A percentile compares a stretch with the other conserved stretches of the same genome.
phyloP scores from a whole-genome alignment of 2,329 filamentous ascomycete genomes.

The Apiospora hydei region DNA sequence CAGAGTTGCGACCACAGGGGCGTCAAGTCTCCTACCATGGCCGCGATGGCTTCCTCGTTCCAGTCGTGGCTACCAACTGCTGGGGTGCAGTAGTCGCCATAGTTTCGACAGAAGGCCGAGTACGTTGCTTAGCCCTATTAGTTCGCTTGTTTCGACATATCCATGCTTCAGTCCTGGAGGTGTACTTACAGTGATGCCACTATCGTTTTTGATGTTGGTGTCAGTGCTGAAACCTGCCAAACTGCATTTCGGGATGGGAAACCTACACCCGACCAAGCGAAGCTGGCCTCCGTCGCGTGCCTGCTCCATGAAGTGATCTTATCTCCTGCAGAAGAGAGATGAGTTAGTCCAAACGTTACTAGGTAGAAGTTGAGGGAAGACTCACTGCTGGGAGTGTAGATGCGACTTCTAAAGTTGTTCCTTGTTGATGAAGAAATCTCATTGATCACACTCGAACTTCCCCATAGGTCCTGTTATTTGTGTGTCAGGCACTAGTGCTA shows the following conservation, averaged over 20 bases:
- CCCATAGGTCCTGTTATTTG: background rate
- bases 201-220: background rate
- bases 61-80: constrained; percentile 44
- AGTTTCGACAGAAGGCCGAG: constrained; percentile 51
- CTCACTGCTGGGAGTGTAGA: background rate
- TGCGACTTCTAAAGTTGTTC: background rate
- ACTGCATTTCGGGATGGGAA: background rate
- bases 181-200: background rate
- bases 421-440: background rate
- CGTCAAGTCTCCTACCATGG: constrained; percentile 45
- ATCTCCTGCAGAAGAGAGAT: background rate
- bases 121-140: constrained; percentile 35
- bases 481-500: background rate
- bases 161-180: too few relatives aligned
- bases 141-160: background rate
- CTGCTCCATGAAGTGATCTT: background rate
- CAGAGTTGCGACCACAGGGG: constrained; percentile 42
- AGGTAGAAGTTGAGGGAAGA: background rate
- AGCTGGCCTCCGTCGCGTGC: background rate
- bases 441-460: background rate
- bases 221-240: background rate
- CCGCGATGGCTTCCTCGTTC: constrained; percentile 53
- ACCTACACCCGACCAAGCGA: background rate
- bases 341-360: background rate
- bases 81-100: constrained; percentile 45